A percentile compares a stretch with the other conserved stretches of the same genome.
Evolutionary conservation across 2,329 filamentous ascomycete species (phyloP).

Genomic region (Aspergillus carbonarius): DNA sequence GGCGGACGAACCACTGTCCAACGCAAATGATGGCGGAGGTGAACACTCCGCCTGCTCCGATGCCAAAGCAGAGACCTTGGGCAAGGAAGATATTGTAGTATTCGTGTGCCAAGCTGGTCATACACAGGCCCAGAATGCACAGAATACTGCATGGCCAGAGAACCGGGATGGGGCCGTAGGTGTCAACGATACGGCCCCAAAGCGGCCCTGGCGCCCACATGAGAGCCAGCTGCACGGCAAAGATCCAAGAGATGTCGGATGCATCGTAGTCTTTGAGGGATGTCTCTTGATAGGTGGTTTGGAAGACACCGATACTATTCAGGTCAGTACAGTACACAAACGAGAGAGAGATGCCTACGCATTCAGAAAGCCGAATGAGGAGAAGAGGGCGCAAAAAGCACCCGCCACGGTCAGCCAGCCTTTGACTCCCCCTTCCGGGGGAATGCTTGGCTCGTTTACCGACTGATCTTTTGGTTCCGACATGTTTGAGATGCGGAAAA

Average conservation of each 20-base stretch:
- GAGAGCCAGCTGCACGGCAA: slow-evolving; percentile 47
- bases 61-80: slow-evolving; percentile 18
- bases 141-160: slow-evolving; percentile 15
- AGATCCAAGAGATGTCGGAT: slow-evolving; percentile 47
- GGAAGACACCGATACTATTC: slow-evolving; percentile 43
- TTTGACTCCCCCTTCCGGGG: slow-evolving; percentile 33
- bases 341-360: neutral
- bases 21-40: slow-evolving; percentile 15
- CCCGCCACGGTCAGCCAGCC: slow-evolving; percentile 44
- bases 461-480: neutral
- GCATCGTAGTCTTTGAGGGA: slow-evolving; percentile 41
- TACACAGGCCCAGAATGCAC: slow-evolving; percentile 15
- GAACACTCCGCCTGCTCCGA: slow-evolving; percentile 19
- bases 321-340: neutral
- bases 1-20: slow-evolving; percentile 19
- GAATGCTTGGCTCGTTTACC: neutral
- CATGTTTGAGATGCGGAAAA: neutral
- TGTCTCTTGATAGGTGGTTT: slow-evolving; percentile 46
- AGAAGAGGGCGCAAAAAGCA: slow-evolving; percentile 25
- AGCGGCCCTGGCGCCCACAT: slow-evolving; percentile 31
- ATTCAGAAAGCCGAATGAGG: slow-evolving; percentile 2
- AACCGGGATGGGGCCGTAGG: slow-evolving; percentile 13
- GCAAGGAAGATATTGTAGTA: slow-evolving; percentile 20
- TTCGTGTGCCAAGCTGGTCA: slow-evolving; percentile 16
- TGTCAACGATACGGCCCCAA: slow-evolving; percentile 15